These are phyloP conservation scores for Piedraia hortae DNA, from an alignment of 2,329 filamentous ascomycete species.

Conservation along the genomic window DNA sequence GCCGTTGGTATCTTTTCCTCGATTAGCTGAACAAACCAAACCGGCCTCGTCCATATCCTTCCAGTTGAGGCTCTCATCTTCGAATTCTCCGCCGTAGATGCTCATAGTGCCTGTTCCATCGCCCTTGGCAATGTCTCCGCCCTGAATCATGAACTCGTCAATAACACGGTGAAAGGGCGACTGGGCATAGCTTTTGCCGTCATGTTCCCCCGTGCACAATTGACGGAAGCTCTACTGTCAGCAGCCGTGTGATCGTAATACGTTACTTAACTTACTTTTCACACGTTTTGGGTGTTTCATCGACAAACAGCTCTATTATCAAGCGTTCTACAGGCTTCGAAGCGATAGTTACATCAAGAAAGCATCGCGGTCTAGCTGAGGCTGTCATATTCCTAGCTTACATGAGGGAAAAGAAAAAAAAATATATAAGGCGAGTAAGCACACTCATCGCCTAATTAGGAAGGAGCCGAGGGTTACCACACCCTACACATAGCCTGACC, in stretches of 20 bases:
- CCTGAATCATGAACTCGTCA: conserved; percentile 19
- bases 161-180: conserved; percentile 17
- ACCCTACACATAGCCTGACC: conserved; percentile 53
- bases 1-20: conserved; percentile 16
- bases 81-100: conserved; percentile 16
- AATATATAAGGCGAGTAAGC: too few relatives aligned
- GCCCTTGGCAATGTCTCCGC: conserved; percentile 16
- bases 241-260: conserved; percentile 1
- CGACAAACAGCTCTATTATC: conserved; percentile 19
- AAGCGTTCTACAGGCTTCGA: conserved; percentile 17
- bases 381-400: conserved; percentile 5
- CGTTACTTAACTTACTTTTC: conserved; percentile 15
- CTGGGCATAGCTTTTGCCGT: conserved; percentile 14
- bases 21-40: conserved; percentile 17
- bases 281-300: conserved; percentile 19
- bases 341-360: conserved; percentile 17
- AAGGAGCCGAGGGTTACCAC: too few relatives aligned
- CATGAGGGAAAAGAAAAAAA: too few relatives aligned
- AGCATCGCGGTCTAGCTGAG: conserved; percentile 13
- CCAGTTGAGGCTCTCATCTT: conserved; percentile 17
- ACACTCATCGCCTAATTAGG: too few relatives aligned
- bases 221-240: conserved; percentile 16
- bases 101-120: conserved; percentile 16
- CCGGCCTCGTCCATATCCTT: conserved; percentile 15
- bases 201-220: conserved; percentile 16